Base-by-base conservation (phyloP, 345 rosid genomes). In the Acer saccharum region DNA sequence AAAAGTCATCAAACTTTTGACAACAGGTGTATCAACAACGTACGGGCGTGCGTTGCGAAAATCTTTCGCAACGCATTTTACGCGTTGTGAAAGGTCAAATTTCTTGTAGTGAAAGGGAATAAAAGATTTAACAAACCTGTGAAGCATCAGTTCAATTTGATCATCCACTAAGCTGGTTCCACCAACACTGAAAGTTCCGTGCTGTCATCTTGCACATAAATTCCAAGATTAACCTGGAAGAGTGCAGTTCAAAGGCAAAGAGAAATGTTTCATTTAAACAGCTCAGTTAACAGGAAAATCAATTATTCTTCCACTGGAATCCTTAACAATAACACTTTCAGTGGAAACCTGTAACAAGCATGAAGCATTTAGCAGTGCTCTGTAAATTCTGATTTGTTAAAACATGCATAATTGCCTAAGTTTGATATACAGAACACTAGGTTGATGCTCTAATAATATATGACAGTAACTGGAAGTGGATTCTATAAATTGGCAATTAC, bases 91-190 rank as follows among this genome's bases (percentile, higher is more conserved):
- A n/a, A n/a, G n/a, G n/a, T n/a, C n/a, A n/a, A n/a, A n/a, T n/a
- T n/a, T n/a, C n/a, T n/a, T n/a, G n/a, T n/a, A n/a, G n/a, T n/a
- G n/a, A n/a, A 60, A 21, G 17, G 10, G n/a, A 43, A 69, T 20
- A 23, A 32, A 73, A 62, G 52, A 64, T 71, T 13, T 46, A 54
- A 84, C 78, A 79, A 61, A 93, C 98, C 98, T 90, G 76, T 95
- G 98, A 66, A 93, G 94, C 97, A 93, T 93, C 81, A 95, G 82
- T 84, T 95, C 98, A n/a, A 95, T 68, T 82, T 95, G 92, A 48
- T 98, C 98, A 73, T 95, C 91, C 74, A 78, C 89, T 76, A 93
- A 79, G 83, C 98, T 95, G 68, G 98, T 83, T 68, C 93, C 98
- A 6, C 97, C 98, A 41, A 92, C 93, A 93, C 89, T 0, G 98